Conservation (phyloP, 768 basidiomycete genomes). For the Russula griseocarnosa region DNA sequence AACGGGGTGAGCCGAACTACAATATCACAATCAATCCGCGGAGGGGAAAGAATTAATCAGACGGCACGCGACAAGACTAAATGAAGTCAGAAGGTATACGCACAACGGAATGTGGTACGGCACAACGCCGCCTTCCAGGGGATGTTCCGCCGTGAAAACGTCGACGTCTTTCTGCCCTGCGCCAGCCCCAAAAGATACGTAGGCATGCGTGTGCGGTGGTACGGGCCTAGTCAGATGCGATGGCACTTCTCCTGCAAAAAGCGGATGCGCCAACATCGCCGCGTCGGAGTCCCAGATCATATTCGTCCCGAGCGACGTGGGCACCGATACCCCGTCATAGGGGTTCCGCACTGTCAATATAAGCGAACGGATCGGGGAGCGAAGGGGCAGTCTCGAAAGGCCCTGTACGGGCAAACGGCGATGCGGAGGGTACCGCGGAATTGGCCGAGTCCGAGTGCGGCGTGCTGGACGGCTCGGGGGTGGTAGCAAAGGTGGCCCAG, state of each 20-base stretch:
- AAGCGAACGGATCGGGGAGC: slow-evolving; percentile 31
- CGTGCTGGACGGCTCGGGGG: slow-evolving; percentile 16
- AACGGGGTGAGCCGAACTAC: slow-evolving; percentile 71
- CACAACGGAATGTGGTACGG: slow-evolving; percentile 68
- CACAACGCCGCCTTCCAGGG: slow-evolving; percentile 58
- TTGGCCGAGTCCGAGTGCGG: slow-evolving; percentile 10
- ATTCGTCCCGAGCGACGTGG: slow-evolving; percentile 9
- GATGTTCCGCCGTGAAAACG: slow-evolving; percentile 63
- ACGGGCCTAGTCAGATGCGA: slow-evolving; percentile 42
- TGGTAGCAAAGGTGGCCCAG: slow-evolving; percentile 26
- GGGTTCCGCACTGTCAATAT: slow-evolving; percentile 22
- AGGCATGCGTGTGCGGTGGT: slow-evolving; percentile 67
- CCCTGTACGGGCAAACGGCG: slow-evolving; percentile 1
- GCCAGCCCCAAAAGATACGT: slow-evolving; percentile 84
- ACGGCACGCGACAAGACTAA: slow-evolving; percentile 5
- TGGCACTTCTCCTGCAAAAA: slow-evolving; percentile 31
- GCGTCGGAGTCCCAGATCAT: slow-evolving; percentile 10
- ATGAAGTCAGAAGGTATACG: slow-evolving; percentile 5
- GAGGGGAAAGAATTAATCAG: slow-evolving; percentile 14
- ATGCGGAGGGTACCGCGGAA: slow-evolving; percentile 12
- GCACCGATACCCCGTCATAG: slow-evolving; percentile 2
- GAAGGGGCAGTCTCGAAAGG: slow-evolving; percentile 10
- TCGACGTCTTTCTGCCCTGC: slow-evolving; percentile 83
- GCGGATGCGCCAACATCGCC: slow-evolving; percentile 30
- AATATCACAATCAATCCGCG: neutral